Conservation (phyloP, 148 eudicot genomes). For the Rhododendron molle region DNA sequence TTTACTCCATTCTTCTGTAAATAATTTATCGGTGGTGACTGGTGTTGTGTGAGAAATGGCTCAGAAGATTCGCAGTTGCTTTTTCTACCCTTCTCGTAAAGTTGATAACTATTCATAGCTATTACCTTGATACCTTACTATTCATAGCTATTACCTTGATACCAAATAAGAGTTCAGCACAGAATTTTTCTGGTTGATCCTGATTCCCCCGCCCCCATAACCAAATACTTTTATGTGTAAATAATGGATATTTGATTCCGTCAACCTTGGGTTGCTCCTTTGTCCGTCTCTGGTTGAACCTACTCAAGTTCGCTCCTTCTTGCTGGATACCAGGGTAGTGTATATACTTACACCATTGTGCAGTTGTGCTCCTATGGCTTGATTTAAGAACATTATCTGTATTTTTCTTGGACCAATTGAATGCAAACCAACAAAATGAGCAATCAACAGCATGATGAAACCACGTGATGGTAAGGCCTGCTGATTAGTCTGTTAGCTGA, state of each 20-base stretch:
- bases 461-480: not conserved
- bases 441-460: not conserved
- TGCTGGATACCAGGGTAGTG: not conserved
- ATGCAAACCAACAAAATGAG: not conserved
- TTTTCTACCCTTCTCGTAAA: not conserved
- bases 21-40: not conserved
- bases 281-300: not conserved
- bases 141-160: not conserved
- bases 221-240: not conserved
- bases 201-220: not conserved
- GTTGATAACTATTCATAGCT: not conserved
- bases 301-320: not conserved
- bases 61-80: not conserved
- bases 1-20: not conserved
- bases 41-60: not conserved
- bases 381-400: not conserved
- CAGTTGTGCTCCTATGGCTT: not conserved
- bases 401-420: not conserved
- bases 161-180: not conserved
- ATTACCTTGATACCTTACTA: not conserved
- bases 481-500: not conserved
- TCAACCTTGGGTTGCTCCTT: not conserved
- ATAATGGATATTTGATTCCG: not conserved
- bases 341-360: not conserved
- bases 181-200: not conserved